phyloP scores from a whole-genome alignment of 805 yeast species.

The Candida hispaniensis region DNA sequence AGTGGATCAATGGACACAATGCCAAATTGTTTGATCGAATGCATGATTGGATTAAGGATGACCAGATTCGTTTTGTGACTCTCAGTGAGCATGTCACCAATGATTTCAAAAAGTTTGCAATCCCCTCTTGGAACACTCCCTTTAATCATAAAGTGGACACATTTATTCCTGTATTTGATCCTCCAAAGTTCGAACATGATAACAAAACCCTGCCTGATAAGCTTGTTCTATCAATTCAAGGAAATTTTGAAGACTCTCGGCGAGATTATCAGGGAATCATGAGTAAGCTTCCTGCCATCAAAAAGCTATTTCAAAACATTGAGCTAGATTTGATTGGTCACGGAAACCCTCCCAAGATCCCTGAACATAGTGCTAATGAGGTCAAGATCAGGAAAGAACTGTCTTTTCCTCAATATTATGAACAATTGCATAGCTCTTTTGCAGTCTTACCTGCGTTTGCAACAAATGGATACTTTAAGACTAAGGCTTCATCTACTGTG shows the following conservation, averaged over 20 bases:
- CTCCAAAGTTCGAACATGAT: too few species aligned
- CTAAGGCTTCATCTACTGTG: conserved; percentile 9
- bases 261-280: conserved; percentile 8
- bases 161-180: too few species aligned
- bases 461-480: conserved; percentile 5
- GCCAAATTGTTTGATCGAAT: not conserved
- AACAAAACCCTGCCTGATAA: too few species aligned
- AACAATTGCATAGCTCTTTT: conserved; percentile 6
- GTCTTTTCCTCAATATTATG: conserved; percentile 11
- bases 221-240: too few species aligned
- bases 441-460: conserved; percentile 14
- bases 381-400: conserved; percentile 6
- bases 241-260: conserved; percentile 6
- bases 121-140: too few species aligned
- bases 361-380: conserved; percentile 2
- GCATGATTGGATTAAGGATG: not conserved
- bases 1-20: conserved; percentile 13
- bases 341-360: conserved; percentile 11
- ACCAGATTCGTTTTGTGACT: conserved; percentile 3
- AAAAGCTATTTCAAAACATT: not conserved
- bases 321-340: conserved; percentile 9
- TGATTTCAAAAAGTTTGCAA: conserved; percentile 1
- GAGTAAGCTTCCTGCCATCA: conserved; percentile 1
- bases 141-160: too few species aligned
- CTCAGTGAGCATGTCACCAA: conserved; percentile 4